These are phyloP conservation scores for Xylaria grammica DNA, from an alignment of 495 filamentous ascomycete genomes.

Conservation along the genomic window DNA sequence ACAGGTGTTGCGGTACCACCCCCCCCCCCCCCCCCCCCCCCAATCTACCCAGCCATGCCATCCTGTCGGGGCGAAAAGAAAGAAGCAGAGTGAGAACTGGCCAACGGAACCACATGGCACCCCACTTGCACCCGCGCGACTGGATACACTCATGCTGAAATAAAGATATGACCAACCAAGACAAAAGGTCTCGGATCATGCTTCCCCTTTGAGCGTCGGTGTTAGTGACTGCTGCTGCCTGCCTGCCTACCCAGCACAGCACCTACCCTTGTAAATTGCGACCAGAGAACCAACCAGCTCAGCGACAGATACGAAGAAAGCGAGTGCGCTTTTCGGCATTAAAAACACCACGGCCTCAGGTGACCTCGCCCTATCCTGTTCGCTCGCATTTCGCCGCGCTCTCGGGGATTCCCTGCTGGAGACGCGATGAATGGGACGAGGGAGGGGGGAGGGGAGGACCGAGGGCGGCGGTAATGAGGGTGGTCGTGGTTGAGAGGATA, in stretches of 20 bases:
- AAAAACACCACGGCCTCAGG: not conserved
- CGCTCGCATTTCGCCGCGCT: no score
- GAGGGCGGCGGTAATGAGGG: not conserved
- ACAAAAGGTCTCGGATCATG: constrained; percentile 3
- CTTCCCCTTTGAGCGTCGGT: constrained; percentile 13
- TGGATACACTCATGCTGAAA: constrained; percentile 12
- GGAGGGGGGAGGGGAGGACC: no score
- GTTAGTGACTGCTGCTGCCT: constrained; percentile 1
- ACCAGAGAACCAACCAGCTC: not conserved
- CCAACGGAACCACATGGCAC: constrained; percentile 20
- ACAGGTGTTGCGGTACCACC: not conserved
- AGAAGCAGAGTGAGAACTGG: not conserved
- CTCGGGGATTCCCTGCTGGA: not conserved
- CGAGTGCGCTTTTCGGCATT: not conserved
- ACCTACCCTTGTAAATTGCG: no score
- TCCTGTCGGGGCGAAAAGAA: constrained; percentile 4
- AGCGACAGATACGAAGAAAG: not conserved
- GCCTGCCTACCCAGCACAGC: no score
- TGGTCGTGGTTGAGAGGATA: not conserved
- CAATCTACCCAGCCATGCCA: not conserved
- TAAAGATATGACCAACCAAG: constrained; percentile 6
- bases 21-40: not conserved
- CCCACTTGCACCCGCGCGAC: constrained; percentile 21
- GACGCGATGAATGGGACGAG: not conserved
- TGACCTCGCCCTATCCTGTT: not conserved